A percentile compares a stretch with the other conserved stretches of the same genome.
Evolutionary conservation across 2,329 filamentous ascomycete species (phyloP).

Genomic region (Pezicula neosporulosa): DNA sequence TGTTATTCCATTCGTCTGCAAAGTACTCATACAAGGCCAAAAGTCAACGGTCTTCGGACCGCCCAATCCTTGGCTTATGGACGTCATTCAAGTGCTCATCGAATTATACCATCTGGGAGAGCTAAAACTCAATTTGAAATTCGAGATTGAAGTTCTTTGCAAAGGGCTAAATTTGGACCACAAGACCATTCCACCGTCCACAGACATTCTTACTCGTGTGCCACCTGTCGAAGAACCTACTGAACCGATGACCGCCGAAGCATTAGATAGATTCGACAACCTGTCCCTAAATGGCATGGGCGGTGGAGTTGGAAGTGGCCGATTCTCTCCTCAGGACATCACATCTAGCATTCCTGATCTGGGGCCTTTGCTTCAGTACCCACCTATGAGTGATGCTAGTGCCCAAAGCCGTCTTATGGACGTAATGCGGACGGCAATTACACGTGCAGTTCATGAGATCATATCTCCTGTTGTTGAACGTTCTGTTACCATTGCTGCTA

Average conservation of each 20-base stretch:
- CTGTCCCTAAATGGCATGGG: constrained; percentile 73
- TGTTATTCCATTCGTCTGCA: constrained; percentile 97
- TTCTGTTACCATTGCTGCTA: constrained; percentile 95
- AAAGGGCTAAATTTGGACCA: constrained; percentile 90
- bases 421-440: constrained; percentile 83
- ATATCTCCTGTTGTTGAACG: constrained; percentile 96
- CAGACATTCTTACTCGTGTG: constrained; percentile 76
- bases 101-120: constrained; percentile 93
- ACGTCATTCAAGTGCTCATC: constrained; percentile 85
- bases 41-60: constrained; percentile 87
- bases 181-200: constrained; percentile 84
- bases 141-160: constrained; percentile 97
- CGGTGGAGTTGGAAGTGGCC: constrained; percentile 62
- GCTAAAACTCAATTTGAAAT: constrained; percentile 94
- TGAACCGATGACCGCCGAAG: constrained; percentile 55
- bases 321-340: constrained; percentile 74
- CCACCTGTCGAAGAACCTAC: constrained; percentile 58
- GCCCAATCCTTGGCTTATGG: constrained; percentile 97
- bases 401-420: constrained; percentile 63
- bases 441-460: constrained; percentile 89
- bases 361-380: constrained; percentile 73
- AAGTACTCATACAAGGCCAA: constrained; percentile 81
- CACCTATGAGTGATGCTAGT: constrained; percentile 76
- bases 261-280: constrained; percentile 78
- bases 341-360: constrained; percentile 82